A percentile compares a stretch with the other conserved stretches of the same genome.
These are phyloP conservation scores for Mrakia blollopis DNA, from an alignment of 768 basidiomycete species.

Conservation along the genomic window DNA sequence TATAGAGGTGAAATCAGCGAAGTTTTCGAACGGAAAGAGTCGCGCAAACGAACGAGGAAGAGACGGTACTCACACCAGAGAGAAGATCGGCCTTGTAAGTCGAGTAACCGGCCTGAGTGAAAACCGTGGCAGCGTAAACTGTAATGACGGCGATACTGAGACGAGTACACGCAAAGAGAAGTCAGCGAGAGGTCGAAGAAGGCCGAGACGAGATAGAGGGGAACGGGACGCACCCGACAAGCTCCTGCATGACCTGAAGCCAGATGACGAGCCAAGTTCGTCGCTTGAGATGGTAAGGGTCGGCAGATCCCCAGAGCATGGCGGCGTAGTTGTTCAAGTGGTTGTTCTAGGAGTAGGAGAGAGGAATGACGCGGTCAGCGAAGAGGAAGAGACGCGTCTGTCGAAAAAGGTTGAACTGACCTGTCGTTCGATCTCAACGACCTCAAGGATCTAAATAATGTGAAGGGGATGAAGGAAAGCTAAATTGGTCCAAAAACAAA, in stretches of 20 bases:
- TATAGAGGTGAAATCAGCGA: no score
- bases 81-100: constrained; percentile 35
- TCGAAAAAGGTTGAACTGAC: neutral
- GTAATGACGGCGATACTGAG: constrained; percentile 33
- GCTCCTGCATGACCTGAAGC: constrained; percentile 37
- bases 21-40: no score
- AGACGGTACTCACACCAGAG: constrained; percentile 16
- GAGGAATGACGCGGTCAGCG: neutral
- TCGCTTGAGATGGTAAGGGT: constrained; percentile 19
- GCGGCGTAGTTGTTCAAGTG: constrained; percentile 6
- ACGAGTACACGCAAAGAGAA: constrained; percentile 20
- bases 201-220: neutral
- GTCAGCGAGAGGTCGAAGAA: neutral
- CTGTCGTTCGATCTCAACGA: constrained; percentile 35
- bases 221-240: constrained; percentile 23
- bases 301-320: constrained; percentile 33
- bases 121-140: constrained; percentile 25
- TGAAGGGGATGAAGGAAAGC: no score
- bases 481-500: neutral
- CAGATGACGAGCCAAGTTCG: constrained; percentile 35
- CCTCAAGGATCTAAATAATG: constrained; percentile 36
- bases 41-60: no score
- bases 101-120: constrained; percentile 35
- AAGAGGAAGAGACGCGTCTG: neutral
- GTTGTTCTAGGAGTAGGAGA: neutral